phyloP scores from a whole-genome alignment of 495 filamentous ascomycete species.

The Penicillium bovifimosum region DNA sequence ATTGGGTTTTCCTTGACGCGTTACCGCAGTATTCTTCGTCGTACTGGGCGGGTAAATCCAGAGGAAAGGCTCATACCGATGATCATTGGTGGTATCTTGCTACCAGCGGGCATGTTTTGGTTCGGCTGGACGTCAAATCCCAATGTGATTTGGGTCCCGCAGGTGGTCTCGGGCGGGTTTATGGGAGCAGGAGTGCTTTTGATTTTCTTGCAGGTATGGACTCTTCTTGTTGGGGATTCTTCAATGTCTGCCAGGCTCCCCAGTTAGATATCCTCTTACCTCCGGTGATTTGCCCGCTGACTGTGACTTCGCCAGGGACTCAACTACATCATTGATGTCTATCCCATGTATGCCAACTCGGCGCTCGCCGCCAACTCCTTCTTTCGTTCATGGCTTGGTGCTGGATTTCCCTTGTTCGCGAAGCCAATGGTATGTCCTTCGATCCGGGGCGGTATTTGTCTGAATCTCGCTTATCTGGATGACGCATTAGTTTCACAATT shows the following conservation, averaged over 20 bases:
- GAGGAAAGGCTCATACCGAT: conserved; percentile 49
- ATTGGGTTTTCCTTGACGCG: conserved; percentile 41
- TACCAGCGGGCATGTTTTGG: conserved; percentile 52
- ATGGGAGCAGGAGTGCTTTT: conserved; percentile 40
- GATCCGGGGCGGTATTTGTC: conserved; percentile 37
- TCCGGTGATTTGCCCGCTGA: neutral
- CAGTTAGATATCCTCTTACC: too few relatives aligned
- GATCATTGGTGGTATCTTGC: conserved; percentile 43
- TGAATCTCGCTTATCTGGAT: conserved; percentile 21
- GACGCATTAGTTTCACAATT: conserved; percentile 39
- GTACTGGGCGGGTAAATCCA: conserved; percentile 29
- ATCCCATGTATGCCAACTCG: conserved; percentile 41
- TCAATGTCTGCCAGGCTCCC: too few relatives aligned
- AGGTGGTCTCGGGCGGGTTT: conserved; percentile 31
- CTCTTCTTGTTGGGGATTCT: too few relatives aligned
- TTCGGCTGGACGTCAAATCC: conserved; percentile 49
- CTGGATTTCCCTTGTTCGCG: conserved; percentile 56
- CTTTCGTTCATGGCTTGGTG: conserved; percentile 36
- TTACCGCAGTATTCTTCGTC: conserved; percentile 14
- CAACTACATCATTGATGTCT: conserved; percentile 53
- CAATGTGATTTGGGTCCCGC: conserved; percentile 29
- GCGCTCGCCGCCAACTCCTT: conserved; percentile 48
- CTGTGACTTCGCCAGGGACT: conserved; percentile 24
- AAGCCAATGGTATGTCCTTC: conserved; percentile 41
- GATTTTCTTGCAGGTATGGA: conserved; percentile 33